Base-by-base conservation (phyloP, 331 rosid genomes). In the Malus hybrid region DNA sequence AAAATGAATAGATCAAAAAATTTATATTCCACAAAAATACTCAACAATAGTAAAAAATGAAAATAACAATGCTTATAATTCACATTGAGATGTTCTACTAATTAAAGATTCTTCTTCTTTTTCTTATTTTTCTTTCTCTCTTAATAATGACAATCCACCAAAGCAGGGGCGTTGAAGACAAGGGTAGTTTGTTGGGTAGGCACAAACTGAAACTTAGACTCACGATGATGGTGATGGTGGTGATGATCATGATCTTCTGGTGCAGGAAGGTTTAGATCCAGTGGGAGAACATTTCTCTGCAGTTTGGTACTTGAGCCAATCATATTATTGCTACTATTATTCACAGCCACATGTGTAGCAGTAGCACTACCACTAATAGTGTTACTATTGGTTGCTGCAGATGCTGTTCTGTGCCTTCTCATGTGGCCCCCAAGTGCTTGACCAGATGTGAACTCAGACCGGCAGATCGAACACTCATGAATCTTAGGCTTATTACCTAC, bases 371-470 rank as follows among this genome's bases (percentile, higher is more conserved):
- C 20, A 52, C 57, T 52, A 8, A 15, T 11, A n/a, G 36, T 2
- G 33, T 13, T 28, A 3, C 10, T 62, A 28, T 62, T 28, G 66
- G 66, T 62, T 3, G 66, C 66, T 29, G 69, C 69, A 31, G 46
- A 22, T 18, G 66, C 73, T 1, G 95, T 65, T 54, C 97, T 85
- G 20, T 94, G 99, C 77, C 97, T 83, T 70, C 97, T 89, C 99
- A 95, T 95, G 70, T 95, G 99, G 6, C 97, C 99, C 6, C 99
- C 97, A 33, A 95, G 81, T 9, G 97, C 99, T 84, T 95, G 99
- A 4, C 97, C 97, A 0, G 99, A 95, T 12, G 81, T 80, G 83
- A 95, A 95, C 66, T 90, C 97, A 15, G 92, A 72, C 3, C 99
- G 90, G 27, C 97, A 95, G 19, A 92, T 86, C 1, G 97, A 92